A percentile compares a stretch with the other conserved stretches of the same genome.
phyloP scores from a whole-genome alignment of 305 asterid genomes.

The Solanum chacoense region DNA sequence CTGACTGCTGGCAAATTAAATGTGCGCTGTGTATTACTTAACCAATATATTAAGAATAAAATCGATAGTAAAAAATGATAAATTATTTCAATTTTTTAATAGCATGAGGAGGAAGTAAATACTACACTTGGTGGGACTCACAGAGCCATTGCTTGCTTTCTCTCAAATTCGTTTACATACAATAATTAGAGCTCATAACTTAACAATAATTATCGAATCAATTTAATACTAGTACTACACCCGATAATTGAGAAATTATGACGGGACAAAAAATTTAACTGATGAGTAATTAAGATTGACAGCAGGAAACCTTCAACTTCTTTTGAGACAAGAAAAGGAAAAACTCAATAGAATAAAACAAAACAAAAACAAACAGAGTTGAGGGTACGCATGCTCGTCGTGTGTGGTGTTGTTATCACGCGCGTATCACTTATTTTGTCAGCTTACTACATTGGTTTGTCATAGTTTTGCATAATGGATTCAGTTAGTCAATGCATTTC shows the following conservation, averaged over 20 bases:
- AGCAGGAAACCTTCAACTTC: not conserved
- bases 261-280: not conserved
- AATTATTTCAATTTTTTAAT: no score
- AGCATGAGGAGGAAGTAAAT: not conserved
- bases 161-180: not conserved
- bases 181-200: not conserved
- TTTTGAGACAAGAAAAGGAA: not conserved
- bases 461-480: not conserved
- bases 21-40: not conserved
- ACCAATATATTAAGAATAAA: not conserved
- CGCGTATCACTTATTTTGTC: conserved; percentile 2
- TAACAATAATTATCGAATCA: not conserved
- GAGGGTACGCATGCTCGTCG: not conserved
- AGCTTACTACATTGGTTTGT: not conserved
- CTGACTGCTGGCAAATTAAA: not conserved
- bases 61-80: not conserved
- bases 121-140: not conserved
- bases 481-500: not conserved
- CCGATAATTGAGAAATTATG: not conserved
- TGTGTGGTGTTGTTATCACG: not conserved
- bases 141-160: not conserved
- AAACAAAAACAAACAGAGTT: not conserved
- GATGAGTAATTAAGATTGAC: not conserved
- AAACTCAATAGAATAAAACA: not conserved
- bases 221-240: not conserved